These are phyloP conservation scores for Voacanga thouarsii DNA, from an alignment of 257 asterid genomes.

Conservation along the genomic window DNA sequence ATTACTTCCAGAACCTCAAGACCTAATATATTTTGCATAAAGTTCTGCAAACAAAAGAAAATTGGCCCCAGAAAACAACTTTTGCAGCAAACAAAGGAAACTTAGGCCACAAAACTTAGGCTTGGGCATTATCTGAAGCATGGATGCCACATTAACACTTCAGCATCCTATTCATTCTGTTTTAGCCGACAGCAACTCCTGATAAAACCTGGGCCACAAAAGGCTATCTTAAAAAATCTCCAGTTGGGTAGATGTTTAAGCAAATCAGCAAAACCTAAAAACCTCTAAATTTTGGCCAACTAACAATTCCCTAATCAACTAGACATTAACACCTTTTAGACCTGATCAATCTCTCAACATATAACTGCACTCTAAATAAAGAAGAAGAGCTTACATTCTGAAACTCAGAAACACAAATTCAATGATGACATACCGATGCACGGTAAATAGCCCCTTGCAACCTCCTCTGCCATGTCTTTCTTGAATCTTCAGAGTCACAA, in stretches of 20 bases:
- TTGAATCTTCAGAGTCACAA: conserved; percentile 64
- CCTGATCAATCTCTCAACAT: neutral
- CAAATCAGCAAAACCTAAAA: neutral
- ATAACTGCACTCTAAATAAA: neutral
- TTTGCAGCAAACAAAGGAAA: neutral
- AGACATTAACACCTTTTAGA: neutral
- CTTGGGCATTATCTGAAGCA: neutral
- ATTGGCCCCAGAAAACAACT: neutral
- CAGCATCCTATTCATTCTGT: neutral
- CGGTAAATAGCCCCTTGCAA: conserved; percentile 88
- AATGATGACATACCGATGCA: conserved; percentile 61
- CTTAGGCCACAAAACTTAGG: neutral
- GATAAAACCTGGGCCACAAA: neutral
- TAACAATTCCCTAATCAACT: neutral
- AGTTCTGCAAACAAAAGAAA: neutral
- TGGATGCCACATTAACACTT: neutral
- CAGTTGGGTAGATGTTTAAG: neutral
- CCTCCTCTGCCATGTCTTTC: conserved; percentile 76
- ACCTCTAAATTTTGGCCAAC: neutral
- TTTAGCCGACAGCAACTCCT: neutral
- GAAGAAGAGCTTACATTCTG: neutral
- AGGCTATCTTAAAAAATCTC: neutral
- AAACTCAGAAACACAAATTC: neutral
- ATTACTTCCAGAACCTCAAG: neutral
- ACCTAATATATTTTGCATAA: neutral